Evolutionary conservation across 1,139 yeast species (phyloP).

Genomic region (Trichomonascaceae sp.): DNA sequence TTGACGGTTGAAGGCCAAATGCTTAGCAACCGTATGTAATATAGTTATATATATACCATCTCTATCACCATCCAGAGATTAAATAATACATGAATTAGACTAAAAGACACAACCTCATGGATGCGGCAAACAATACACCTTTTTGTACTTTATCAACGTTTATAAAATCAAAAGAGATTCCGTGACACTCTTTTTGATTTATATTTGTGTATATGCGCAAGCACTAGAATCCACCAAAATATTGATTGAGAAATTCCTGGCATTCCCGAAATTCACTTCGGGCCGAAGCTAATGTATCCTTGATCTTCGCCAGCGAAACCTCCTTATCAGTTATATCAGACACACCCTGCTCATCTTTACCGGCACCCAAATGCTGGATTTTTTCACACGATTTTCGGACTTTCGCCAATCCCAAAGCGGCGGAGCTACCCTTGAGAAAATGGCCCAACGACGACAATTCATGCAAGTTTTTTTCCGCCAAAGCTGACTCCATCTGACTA

Average conservation of each 20-base stretch:
- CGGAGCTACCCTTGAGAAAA: slow-evolving; percentile 91
- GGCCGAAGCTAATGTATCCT: slow-evolving; percentile 23
- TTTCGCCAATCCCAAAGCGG: slow-evolving; percentile 79
- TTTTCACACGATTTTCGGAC: slow-evolving; percentile 86
- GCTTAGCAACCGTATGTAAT: not conserved
- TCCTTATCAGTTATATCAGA: slow-evolving; percentile 26
- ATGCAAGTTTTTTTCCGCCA: slow-evolving; percentile 45
- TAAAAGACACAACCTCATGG: not conserved
- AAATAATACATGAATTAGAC: not conserved
- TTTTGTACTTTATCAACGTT: not conserved
- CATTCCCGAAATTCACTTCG: slow-evolving; percentile 33
- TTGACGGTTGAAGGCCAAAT: not conserved
- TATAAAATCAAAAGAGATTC: not conserved
- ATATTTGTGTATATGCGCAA: not conserved
- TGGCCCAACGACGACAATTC: slow-evolving; percentile 77
- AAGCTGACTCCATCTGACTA: slow-evolving; percentile 56
- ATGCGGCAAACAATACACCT: not conserved
- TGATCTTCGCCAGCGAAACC: slow-evolving; percentile 26
- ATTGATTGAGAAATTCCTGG: slow-evolving; percentile 24
- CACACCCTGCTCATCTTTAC: slow-evolving; percentile 36
- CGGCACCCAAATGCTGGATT: slow-evolving; percentile 82
- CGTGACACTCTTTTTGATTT: not conserved
- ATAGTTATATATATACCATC: not conserved
- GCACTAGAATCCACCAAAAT: slow-evolving; percentile 12
- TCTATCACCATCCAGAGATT: not conserved